Conservation (phyloP, 805 yeast species). For the Teunomyces barrocoloradensis region DNA sequence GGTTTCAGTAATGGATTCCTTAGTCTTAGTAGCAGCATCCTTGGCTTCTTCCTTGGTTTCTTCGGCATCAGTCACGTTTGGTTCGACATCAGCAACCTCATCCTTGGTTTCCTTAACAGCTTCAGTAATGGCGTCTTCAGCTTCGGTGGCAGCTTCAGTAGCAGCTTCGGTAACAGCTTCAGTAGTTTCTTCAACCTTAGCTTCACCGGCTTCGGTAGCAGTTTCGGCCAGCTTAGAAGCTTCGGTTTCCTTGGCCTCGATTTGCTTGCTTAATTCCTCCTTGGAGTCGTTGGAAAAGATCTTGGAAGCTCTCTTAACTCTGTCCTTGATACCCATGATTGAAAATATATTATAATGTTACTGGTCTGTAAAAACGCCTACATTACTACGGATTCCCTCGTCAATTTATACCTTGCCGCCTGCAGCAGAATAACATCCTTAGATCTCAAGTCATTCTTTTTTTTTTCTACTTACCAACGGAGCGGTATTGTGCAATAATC, state of each 20-base stretch:
- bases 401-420: constrained; percentile 1
- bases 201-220: constrained; percentile 9
- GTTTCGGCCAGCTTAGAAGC: constrained; percentile 3
- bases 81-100: constrained; percentile 7
- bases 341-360: background rate
- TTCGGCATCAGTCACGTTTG: constrained; percentile 14
- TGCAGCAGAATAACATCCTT: constrained; percentile 2
- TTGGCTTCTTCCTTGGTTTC: constrained; percentile 14
- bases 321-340: constrained; percentile 37
- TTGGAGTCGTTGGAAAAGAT: constrained; percentile 28
- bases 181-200: constrained; percentile 6
- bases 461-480: background rate
- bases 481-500: constrained; percentile 2
- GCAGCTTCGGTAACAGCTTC: background rate
- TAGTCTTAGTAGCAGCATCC: constrained; percentile 10
- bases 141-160: background rate
- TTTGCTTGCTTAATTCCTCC: constrained; percentile 16
- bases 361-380: background rate
- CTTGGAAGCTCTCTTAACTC: constrained; percentile 38
- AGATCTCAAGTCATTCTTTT: constrained; percentile 1
- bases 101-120: background rate
- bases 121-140: background rate
- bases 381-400: background rate
- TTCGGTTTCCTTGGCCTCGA: constrained; percentile 6
- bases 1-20: constrained; percentile 5